A percentile compares a stretch with the other conserved stretches of the same genome.
phyloP scores from a whole-genome alignment of 257 asterid species.

The Striga asiatica region DNA sequence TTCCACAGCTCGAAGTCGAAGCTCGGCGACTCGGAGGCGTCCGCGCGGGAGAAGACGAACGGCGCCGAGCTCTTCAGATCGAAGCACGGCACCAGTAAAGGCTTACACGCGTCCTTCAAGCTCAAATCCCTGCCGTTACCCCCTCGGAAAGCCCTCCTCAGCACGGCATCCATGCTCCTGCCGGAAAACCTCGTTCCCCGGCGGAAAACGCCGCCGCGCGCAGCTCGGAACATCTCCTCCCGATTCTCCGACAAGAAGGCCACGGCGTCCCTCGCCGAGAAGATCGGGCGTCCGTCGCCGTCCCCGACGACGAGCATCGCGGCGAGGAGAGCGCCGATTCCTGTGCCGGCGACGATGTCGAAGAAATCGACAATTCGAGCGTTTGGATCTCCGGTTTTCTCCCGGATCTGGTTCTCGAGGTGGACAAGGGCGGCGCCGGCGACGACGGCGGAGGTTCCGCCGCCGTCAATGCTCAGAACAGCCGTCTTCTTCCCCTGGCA shows the following conservation, averaged over 20 bases:
- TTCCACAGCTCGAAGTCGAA: slow-evolving; percentile 87
- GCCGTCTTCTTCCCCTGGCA: slow-evolving; percentile 68
- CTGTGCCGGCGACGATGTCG: slow-evolving; percentile 79
- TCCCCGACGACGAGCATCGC: slow-evolving; percentile 69
- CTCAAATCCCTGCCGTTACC: slow-evolving; percentile 47
- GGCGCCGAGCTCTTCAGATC: slow-evolving; percentile 82
- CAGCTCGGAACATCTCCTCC: slow-evolving; percentile 31
- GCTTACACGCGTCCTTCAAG: slow-evolving; percentile 79
- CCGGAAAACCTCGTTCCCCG: slow-evolving; percentile 39
- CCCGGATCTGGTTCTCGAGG: slow-evolving; percentile 78
- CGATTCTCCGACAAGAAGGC: slow-evolving; percentile 38
- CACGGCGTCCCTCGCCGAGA: slow-evolving; percentile 53
- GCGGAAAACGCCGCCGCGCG: slow-evolving; percentile 36
- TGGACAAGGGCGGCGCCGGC: slow-evolving; percentile 56
- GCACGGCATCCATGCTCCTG: slow-evolving; percentile 46
- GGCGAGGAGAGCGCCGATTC: slow-evolving; percentile 80
- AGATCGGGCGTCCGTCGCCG: slow-evolving; percentile 67
- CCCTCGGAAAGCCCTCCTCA: slow-evolving; percentile 50
- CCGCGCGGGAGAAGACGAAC: slow-evolving; percentile 92
- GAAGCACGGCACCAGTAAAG: slow-evolving; percentile 75
- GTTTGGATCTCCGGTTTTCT: slow-evolving; percentile 49
- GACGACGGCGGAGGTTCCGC: slow-evolving; percentile 53
- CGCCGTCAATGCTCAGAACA: slow-evolving; percentile 73
- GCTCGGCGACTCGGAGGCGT: slow-evolving; percentile 69
- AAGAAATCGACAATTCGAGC: slow-evolving; percentile 73